Evolutionary conservation across 805 yeast species (phyloP).

Genomic region (Starmera amethionina): DNA sequence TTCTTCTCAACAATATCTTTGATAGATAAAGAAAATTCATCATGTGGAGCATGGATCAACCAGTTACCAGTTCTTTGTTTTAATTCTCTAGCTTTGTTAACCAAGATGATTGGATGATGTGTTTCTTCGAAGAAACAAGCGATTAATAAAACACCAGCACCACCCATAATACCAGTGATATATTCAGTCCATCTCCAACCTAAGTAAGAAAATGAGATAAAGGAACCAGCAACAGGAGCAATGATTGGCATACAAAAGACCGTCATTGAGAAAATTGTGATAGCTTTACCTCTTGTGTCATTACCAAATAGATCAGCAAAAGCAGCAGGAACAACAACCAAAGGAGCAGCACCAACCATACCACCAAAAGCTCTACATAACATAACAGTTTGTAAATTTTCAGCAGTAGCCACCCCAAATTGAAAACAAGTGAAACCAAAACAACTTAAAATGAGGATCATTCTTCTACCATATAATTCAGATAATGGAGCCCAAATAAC

Average conservation of each 20-base stretch:
- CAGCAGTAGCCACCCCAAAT: conserved; percentile 70
- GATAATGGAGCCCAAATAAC: conserved; percentile 83
- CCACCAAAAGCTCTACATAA: conserved; percentile 77
- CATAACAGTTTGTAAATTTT: conserved; percentile 68
- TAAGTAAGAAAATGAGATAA: conserved; percentile 45
- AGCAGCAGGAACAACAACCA: conserved; percentile 80
- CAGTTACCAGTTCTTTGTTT: conserved; percentile 68
- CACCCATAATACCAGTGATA: conserved; percentile 53
- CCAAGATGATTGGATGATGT: conserved; percentile 60
- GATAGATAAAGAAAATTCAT: conserved; percentile 44
- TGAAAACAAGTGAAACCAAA: conserved; percentile 50
- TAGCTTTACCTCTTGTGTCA: conserved; percentile 62
- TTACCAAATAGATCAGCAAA: conserved; percentile 75
- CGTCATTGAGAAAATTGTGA: conserved; percentile 59
- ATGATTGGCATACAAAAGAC: conserved; percentile 74
- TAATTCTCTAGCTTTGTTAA: conserved; percentile 50
- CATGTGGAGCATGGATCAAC: conserved; percentile 76
- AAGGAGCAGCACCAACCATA: conserved; percentile 72
- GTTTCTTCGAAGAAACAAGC: conserved; percentile 52
- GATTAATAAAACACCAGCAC: conserved; percentile 29
- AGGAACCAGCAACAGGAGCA: conserved; percentile 74
- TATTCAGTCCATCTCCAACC: conserved; percentile 85
- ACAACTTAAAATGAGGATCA: conserved; percentile 45
- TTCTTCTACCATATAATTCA: conserved; percentile 66
- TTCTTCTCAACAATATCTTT: conserved; percentile 54